Evolutionary conservation across 495 filamentous ascomycete species (phyloP).

Genomic region (Diplogelasinospora grovesii): DNA sequence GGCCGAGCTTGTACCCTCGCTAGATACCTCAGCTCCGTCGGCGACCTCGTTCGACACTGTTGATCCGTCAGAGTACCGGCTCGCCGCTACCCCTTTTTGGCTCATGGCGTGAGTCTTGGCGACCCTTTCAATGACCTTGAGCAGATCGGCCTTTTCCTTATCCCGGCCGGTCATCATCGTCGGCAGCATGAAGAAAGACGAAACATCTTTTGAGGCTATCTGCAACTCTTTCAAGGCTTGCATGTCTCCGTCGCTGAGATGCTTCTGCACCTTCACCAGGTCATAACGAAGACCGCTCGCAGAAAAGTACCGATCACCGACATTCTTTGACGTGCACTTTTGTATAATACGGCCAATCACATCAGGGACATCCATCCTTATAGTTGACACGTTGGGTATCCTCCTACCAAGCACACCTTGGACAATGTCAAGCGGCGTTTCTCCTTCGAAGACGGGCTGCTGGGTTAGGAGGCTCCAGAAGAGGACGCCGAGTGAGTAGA

Average conservation of each 20-base stretch:
- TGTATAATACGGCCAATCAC: conserved; percentile 73
- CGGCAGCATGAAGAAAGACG: conserved; percentile 80
- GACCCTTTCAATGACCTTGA: conserved; percentile 66
- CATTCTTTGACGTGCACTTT: conserved; percentile 82
- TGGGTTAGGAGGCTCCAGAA: conserved; percentile 83
- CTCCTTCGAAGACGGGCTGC: conserved; percentile 67
- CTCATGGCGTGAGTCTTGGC: conserved; percentile 49
- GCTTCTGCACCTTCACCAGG: conserved; percentile 56
- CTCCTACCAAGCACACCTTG: conserved; percentile 75
- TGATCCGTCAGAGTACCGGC: conserved; percentile 47
- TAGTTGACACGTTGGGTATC: conserved; percentile 63
- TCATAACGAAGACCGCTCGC: conserved; percentile 76
- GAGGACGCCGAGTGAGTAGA: conserved; percentile 78
- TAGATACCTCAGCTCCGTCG: conserved; percentile 47
- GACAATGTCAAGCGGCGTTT: conserved; percentile 76
- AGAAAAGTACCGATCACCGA: conserved; percentile 78
- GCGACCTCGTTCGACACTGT: conserved; percentile 49
- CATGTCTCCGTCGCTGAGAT: conserved; percentile 69
- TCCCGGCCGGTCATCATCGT: conserved; percentile 71
- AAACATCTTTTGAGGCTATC: conserved; percentile 70
- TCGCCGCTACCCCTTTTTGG: conserved; percentile 38
- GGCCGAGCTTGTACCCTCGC: conserved; percentile 42
- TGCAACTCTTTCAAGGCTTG: conserved; percentile 60
- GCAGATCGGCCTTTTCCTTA: conserved; percentile 59
- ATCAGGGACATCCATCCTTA: conserved; percentile 74